These are phyloP conservation scores for Pseudozyma pruni DNA, from an alignment of 1,284 basidiomycete species.

Conservation along the genomic window DNA sequence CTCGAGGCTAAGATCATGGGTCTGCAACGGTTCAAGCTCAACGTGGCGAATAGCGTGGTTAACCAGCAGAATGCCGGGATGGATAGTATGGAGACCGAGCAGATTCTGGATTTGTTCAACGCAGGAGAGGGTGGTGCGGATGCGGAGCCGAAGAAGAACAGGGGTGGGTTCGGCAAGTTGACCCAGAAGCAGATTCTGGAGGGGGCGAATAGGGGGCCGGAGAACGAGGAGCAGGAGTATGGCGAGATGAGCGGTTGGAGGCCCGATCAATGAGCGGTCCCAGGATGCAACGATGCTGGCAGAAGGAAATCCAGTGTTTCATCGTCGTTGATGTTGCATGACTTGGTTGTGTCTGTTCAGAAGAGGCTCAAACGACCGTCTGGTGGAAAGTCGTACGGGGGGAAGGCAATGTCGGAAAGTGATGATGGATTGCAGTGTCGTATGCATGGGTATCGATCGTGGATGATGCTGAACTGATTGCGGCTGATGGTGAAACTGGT, in stretches of 20 bases:
- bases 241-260: constrained; percentile 57
- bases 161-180: constrained; percentile 50
- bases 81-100: constrained; percentile 94
- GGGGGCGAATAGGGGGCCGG: constrained; percentile 64
- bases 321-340: too few relatives aligned
- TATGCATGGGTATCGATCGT: too few relatives aligned
- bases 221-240: constrained; percentile 67
- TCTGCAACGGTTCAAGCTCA: constrained; percentile 94
- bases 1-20: constrained; percentile 99
- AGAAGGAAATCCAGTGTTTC: too few relatives aligned
- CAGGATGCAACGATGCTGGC: too few relatives aligned
- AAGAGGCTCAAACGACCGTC: too few relatives aligned
- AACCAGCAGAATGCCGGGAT: constrained; percentile 96
- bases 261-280: constrained; percentile 39
- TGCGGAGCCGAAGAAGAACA: constrained; percentile 8
- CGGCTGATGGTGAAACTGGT: too few relatives aligned
- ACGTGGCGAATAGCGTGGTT: constrained; percentile 95
- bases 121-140: constrained; percentile 3
- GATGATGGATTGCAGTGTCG: too few relatives aligned
- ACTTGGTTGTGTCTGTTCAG: too few relatives aligned
- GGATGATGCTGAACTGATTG: too few relatives aligned
- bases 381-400: too few relatives aligned
- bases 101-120: constrained; percentile 91
- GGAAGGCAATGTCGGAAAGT: too few relatives aligned
- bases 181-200: constrained; percentile 69